Base-by-base conservation (phyloP, 1,139 yeast genomes). In the Chernovozyma sophiae-reginae region DNA sequence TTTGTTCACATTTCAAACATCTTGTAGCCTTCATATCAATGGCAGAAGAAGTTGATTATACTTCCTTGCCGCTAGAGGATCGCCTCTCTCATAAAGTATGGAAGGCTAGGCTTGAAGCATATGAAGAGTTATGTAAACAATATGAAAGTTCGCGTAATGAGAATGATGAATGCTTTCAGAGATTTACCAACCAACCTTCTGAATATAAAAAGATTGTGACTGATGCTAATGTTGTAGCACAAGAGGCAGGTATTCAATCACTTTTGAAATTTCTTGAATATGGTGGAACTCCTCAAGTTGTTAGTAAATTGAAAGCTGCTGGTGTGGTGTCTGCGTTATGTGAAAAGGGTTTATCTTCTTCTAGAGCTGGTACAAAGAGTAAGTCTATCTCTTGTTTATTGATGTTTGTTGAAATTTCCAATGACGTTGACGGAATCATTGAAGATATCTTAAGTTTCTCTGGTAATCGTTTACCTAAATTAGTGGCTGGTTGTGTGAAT, bases 141-240 rank as follows among this genome's bases (percentile, higher is more conserved):
- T 85, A 86, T 51, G 70, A 75, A 34, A 61, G 58, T 28, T 74
- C 86, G 3, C 68, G 77, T 7, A 69, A 68, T 42, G 83, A 77
- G 39, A 56, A 68, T 12, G 86, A 77, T 44, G 72, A 68, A 2
- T 72, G 80, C 33, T 78, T 80, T 47, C 58, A 59, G 14, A 62
- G 64, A 2, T 80, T 76, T 52, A 73, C 72, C 40, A 74, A 81
- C 1, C 50, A 47, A 23, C 62, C 65, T 2, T 82, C 77, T 12
- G 38, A 69, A 11, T 61, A 79, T 47, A 79, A 74, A 47, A 73
- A 71, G 47, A 72, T 81, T 27, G 78, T 84, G 10, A 69, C 76
- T 6, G 99, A 92, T 55, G 58, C 83, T 30, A 92, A 92, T 56
- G 97, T 89, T 13, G 95, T 86, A 17, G 96, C 98, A 0, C 96